phyloP scores from a whole-genome alignment of 306 rosid species.

The Cucurbita ficifolia region DNA sequence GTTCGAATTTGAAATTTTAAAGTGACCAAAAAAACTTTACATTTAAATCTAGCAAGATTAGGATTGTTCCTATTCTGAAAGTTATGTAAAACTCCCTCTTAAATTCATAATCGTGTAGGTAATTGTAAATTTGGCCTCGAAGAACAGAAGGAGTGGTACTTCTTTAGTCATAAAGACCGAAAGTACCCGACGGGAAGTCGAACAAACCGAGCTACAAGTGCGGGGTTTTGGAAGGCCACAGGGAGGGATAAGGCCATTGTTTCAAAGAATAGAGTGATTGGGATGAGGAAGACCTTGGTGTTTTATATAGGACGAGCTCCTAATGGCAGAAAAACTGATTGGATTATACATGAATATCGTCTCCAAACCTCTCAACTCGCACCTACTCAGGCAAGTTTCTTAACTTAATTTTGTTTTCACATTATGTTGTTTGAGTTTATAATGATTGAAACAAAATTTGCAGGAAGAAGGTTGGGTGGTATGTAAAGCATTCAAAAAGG shows the following conservation, averaged over 20 bases:
- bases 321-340: slow-evolving; percentile 69
- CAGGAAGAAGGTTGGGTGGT: slow-evolving; percentile 99
- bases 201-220: slow-evolving; percentile 75
- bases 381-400: slow-evolving; percentile 50
- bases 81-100: not conserved
- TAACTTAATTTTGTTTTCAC: not conserved
- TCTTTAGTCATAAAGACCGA: slow-evolving; percentile 85
- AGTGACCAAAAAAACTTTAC: too few species aligned
- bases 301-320: slow-evolving; percentile 94
- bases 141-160: slow-evolving; percentile 82
- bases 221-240: slow-evolving; percentile 95
- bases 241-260: slow-evolving; percentile 87
- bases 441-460: not conserved
- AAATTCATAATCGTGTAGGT: slow-evolving; percentile 14
- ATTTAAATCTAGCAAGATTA: too few species aligned
- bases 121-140: slow-evolving; percentile 60
- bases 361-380: slow-evolving; percentile 66
- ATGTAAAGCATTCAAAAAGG: slow-evolving; percentile 71
- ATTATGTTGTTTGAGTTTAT: not conserved
- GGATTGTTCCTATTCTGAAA: not conserved
- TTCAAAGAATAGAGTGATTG: slow-evolving; percentile 55
- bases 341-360: slow-evolving; percentile 94
- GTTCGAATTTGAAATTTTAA: too few species aligned
- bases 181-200: slow-evolving; percentile 84
- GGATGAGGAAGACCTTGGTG: slow-evolving; percentile 88